phyloP scores from a whole-genome alignment of 2,329 filamentous ascomycete genomes.

The Beauveria australis region DNA sequence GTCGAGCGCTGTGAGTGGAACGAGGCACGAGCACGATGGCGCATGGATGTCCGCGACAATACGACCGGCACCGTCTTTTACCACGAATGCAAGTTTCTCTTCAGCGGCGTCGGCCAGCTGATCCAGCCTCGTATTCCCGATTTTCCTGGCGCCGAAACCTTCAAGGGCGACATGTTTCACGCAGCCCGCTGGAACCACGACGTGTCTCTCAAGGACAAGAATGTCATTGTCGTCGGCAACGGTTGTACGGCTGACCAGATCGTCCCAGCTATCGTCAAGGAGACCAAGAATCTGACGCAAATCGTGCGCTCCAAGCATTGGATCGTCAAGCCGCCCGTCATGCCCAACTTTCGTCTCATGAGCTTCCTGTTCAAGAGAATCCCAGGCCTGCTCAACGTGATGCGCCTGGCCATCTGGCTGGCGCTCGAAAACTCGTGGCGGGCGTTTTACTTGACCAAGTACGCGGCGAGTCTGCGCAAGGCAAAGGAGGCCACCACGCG shows the following conservation, averaged over 20 bases:
- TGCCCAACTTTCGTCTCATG: conserved; percentile 12
- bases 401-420: conserved; percentile 34
- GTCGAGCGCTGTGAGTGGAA: conserved; percentile 33
- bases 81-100: conserved; percentile 34
- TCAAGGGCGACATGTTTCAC: conserved; percentile 45
- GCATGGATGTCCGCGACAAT: conserved; percentile 21
- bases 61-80: conserved; percentile 16
- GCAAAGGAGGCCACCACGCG: conserved; percentile 30
- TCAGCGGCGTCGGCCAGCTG: conserved; percentile 27
- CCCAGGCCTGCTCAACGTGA: conserved; percentile 35
- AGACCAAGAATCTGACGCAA: conserved; percentile 30
- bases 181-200: conserved; percentile 46
- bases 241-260: conserved; percentile 49
- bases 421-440: conserved; percentile 24
- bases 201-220: conserved; percentile 38
- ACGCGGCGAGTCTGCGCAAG: conserved; percentile 26
- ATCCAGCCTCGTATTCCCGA: conserved; percentile 26
- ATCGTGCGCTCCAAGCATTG: conserved; percentile 35
- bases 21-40: conserved; percentile 26
- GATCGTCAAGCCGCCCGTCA: conserved; percentile 28
- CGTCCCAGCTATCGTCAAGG: conserved; percentile 33
- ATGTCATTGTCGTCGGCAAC: conserved; percentile 45
- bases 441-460: conserved; percentile 32
- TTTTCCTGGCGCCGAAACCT: conserved; percentile 41
- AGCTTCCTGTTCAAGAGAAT: conserved; percentile 34